phyloP scores from a whole-genome alignment of 306 rosid genomes.

The Pachyrhizus erosus region DNA sequence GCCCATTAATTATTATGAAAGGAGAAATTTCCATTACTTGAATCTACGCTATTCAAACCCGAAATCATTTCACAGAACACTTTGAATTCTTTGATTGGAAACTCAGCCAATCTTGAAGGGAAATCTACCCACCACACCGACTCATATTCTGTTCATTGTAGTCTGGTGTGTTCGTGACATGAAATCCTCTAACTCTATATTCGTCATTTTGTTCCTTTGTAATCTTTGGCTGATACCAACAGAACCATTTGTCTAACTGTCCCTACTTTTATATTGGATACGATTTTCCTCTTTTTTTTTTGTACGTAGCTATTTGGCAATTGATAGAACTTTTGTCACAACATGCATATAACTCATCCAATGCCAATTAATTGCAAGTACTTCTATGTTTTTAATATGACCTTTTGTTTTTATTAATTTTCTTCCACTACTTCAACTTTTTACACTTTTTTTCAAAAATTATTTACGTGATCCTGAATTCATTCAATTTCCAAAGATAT shows the following conservation, averaged over 20 bases:
- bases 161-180: slow-evolving; percentile 17
- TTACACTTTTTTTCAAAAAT: background rate
- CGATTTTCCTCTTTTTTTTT: background rate
- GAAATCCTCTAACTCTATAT: slow-evolving; percentile 31
- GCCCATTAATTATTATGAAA: slow-evolving; percentile 17
- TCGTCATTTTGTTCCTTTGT: slow-evolving; percentile 14
- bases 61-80: slow-evolving; percentile 20
- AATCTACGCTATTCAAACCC: slow-evolving; percentile 21
- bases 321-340: slow-evolving; percentile 37
- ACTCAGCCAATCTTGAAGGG: background rate
- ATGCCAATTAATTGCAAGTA: slow-evolving; percentile 5
- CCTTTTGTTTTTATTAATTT: background rate
- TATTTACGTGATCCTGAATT: background rate
- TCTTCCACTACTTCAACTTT: background rate
- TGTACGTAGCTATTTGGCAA: background rate
- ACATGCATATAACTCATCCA: background rate
- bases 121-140: background rate
- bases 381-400: background rate
- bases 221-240: background rate
- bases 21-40: background rate
- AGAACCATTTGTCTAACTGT: slow-evolving; percentile 23
- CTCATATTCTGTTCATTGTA: background rate
- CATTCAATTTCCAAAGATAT: slow-evolving; percentile 5
- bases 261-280: background rate
- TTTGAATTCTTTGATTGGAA: slow-evolving; percentile 27